A percentile compares a stretch with the other conserved stretches of the same genome.
Evolutionary conservation across 257 asterid genomes (phyloP).

Genomic region (Fraxinus americana): DNA sequence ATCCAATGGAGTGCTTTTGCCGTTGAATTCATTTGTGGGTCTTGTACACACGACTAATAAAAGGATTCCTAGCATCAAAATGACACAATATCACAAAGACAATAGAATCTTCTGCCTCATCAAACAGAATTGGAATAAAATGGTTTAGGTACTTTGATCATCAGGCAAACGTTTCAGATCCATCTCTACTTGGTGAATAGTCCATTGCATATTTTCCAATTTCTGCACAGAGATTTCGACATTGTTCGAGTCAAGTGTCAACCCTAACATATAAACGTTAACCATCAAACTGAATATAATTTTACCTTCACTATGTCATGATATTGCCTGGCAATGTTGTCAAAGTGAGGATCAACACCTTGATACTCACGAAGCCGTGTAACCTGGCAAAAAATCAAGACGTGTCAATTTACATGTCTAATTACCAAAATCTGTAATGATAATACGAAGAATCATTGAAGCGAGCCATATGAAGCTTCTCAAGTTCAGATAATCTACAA

Average conservation of each 20-base stretch:
- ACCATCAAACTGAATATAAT: not conserved
- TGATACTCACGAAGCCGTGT: slow-evolving; percentile 95
- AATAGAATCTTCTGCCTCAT: slow-evolving; percentile 6
- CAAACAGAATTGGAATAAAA: no score
- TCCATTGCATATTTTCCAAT: slow-evolving; percentile 94
- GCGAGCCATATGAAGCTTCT: slow-evolving; percentile 14
- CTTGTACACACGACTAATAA: not conserved
- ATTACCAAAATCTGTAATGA: slow-evolving; percentile 3
- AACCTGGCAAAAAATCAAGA: slow-evolving; percentile 46
- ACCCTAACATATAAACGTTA: slow-evolving; percentile 13
- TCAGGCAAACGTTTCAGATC: slow-evolving; percentile 86
- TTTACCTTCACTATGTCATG: slow-evolving; percentile 91
- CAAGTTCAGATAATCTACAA: slow-evolving; percentile 1
- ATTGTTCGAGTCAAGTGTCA: slow-evolving; percentile 13
- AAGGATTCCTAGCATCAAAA: not conserved
- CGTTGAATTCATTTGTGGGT: not conserved
- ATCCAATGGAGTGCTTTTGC: no score
- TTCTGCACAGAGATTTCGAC: slow-evolving; percentile 52
- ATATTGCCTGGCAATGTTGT: slow-evolving; percentile 90
- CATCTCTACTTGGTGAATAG: slow-evolving; percentile 96
- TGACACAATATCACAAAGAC: not conserved
- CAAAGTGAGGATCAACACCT: slow-evolving; percentile 99
- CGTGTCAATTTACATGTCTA: slow-evolving; percentile 5
- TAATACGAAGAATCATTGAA: not conserved
- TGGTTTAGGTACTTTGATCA: slow-evolving; percentile 44